Evolutionary conservation across 164 flowering plant species (phyloP), one percentile per base, ranked within the genome.

Genomic region (Dillenia suffruticosa): DNA sequence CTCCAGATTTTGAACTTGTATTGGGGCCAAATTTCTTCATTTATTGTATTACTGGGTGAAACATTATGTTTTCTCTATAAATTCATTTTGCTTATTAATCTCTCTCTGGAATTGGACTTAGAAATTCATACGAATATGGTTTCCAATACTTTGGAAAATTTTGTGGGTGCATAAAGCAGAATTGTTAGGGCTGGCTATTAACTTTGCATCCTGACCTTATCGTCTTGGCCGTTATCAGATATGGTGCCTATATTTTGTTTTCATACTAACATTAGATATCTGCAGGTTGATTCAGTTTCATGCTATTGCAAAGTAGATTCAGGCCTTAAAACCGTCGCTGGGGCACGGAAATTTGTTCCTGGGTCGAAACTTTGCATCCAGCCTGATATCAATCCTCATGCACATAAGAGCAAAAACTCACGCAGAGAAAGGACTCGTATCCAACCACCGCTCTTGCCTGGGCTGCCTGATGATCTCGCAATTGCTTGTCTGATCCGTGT

Each of bases 401-500:
- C 95, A 24, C 96, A 82, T 71, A 83, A 64, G 68, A 70, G 79
- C 56, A 86, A 84, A 62, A 83, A 68, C 68, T 79, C 83, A 5
- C 89, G 93, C 50, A 72, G 84, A 63, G 98, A 93, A 64, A 80
- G 90, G 70, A 76, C 70, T 45, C 69, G 96, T 48, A 48, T 74
- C 53, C 97, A 88, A 74, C 74, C 96, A 9, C 98, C 98, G 9
- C 92, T 93, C 57, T 71, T 93, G 40, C 97, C 98, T 47, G 97
- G 97, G 54, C 90, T 93, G 54, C 98, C 97, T 44, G 97, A 93
- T 75, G 98, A 93, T 78, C 96, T 93, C 67, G 98, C 97, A 15
- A 84, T 93, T 68, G 96, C 93, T 61, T 93, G 98, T 74, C 79
- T 93, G 49, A 82, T 90, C 12, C 82, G 98, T 48, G 98, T 93